Percentiles rank a stretch among this genome's conserved stretches.
phyloP scores from a whole-genome alignment of 2,329 filamentous ascomycete species.

The Ceratocystis albifundus region DNA sequence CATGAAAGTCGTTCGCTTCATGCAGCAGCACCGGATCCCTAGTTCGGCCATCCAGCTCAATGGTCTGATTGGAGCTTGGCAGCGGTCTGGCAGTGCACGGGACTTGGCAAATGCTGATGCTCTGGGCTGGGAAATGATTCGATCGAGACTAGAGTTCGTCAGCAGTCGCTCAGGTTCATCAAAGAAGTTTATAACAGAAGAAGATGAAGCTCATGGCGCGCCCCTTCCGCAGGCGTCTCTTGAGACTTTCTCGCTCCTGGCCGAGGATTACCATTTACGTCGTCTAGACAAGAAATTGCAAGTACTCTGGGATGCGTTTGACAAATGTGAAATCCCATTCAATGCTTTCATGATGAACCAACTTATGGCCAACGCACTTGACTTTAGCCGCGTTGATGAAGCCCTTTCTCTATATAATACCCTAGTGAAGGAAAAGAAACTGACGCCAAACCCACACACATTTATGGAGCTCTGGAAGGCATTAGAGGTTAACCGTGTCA shows the following conservation, averaged over 20 bases:
- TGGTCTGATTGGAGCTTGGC: constrained; percentile 66
- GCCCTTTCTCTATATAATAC: constrained; percentile 46
- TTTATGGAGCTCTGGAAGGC: constrained; percentile 57
- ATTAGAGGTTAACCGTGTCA: constrained; percentile 40
- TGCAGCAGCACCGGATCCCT: constrained; percentile 56
- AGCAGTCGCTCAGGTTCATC: constrained; percentile 32
- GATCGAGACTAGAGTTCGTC: constrained; percentile 54
- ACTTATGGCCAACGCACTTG: constrained; percentile 54
- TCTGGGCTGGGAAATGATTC: constrained; percentile 67
- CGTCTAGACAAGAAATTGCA: constrained; percentile 46
- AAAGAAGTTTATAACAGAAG: constrained; percentile 2
- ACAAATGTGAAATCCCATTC: constrained; percentile 50
- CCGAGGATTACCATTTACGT: constrained; percentile 58
- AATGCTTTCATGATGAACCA: constrained; percentile 73
- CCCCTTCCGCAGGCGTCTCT: constrained; percentile 50
- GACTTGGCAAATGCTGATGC: constrained; percentile 52
- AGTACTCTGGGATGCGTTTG: constrained; percentile 51
- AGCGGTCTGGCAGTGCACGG: constrained; percentile 48
- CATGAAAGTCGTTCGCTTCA: constrained; percentile 59
- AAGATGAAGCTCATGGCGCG: constrained; percentile 13
- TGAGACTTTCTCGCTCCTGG: constrained; percentile 67
- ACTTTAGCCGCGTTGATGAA: constrained; percentile 43
- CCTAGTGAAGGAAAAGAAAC: constrained; percentile 39
- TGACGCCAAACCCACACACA: constrained; percentile 55
- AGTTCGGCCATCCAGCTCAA: constrained; percentile 69